Evolutionary conservation across 208 protist genomes (phyloP).

Genomic region (Crithidia acanthocephali): DNA sequence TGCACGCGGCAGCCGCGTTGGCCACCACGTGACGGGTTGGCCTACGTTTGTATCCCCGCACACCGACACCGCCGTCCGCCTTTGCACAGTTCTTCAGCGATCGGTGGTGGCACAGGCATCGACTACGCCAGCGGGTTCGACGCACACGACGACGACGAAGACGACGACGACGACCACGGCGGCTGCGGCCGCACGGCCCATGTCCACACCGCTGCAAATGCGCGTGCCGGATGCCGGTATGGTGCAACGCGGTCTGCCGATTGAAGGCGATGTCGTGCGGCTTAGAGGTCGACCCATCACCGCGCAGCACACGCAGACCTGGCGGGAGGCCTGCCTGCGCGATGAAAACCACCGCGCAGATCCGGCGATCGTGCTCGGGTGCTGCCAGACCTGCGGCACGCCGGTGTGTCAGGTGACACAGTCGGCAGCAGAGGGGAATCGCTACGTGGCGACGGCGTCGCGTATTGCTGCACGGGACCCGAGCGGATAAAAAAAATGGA

Average conservation of each 20-base stretch:
- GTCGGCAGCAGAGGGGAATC: constrained; percentile 6
- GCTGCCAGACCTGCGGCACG: constrained; percentile 44
- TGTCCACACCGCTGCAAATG: not conserved
- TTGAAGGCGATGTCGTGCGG: constrained; percentile 64
- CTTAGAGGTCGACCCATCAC: constrained; percentile 18
- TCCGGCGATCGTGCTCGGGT: constrained; percentile 46
- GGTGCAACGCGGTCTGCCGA: constrained; percentile 40
- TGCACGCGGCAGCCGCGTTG: constrained; percentile 15
- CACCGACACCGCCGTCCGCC: constrained; percentile 9
- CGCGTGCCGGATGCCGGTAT: constrained; percentile 21
- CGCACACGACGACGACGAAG: not conserved
- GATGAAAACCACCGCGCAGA: constrained; percentile 69
- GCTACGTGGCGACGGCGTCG: constrained; percentile 28
- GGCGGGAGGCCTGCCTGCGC: constrained; percentile 65
- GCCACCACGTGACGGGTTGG: constrained; percentile 47
- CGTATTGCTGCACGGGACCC: not conserved
- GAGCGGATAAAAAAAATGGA: not conserved
- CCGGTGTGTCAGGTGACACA: constrained; percentile 65
- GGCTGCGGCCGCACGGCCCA: too few species aligned
- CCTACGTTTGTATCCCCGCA: constrained; percentile 45
- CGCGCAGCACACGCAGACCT: constrained; percentile 33
- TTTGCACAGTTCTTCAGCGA: constrained; percentile 38
- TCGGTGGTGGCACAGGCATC: constrained; percentile 9
- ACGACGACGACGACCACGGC: too few species aligned
- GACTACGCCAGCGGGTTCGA: not conserved